Evolutionary conservation across 2,329 filamentous ascomycete genomes (phyloP).

Genomic region (Neofusicoccum sp.): DNA sequence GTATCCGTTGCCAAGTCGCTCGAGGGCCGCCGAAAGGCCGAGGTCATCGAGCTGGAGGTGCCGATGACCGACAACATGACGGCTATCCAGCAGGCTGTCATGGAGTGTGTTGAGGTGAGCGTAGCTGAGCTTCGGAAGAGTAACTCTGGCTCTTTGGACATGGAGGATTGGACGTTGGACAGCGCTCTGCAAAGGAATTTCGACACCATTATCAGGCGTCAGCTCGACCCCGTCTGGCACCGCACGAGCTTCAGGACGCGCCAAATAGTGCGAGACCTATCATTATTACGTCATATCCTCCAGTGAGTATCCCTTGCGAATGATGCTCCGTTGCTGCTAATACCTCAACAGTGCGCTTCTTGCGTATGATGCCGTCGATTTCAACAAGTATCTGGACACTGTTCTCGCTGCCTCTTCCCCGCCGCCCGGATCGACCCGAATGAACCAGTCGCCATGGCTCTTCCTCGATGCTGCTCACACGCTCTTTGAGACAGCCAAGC

Average conservation of each 20-base stretch:
- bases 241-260: conserved; percentile 91
- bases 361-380: conserved; percentile 84
- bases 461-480: conserved; percentile 93
- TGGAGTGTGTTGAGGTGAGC: conserved; percentile 94
- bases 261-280: conserved; percentile 88
- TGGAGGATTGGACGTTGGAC: conserved; percentile 96
- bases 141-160: conserved; percentile 77
- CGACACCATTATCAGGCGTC: conserved; percentile 80
- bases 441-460: conserved; percentile 92
- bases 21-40: conserved; percentile 87
- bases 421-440: conserved; percentile 78
- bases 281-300: conserved; percentile 77
- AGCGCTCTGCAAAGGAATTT: conserved; percentile 91
- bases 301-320: conserved; percentile 51
- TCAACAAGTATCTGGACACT: conserved; percentile 90
- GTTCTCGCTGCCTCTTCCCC: conserved; percentile 89
- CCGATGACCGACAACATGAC: conserved; percentile 94
- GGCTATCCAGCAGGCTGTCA: conserved; percentile 87
- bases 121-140: conserved; percentile 91
- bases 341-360: conserved; percentile 58
- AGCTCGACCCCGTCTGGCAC: conserved; percentile 96
- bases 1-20: conserved; percentile 83
- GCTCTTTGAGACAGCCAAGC: conserved; percentile 86
- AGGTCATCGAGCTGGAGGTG: conserved; percentile 95
- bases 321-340: conserved; percentile 1